Conservation (phyloP, 1,139 yeast genomes). For the Scheffersomyces lignicola region DNA sequence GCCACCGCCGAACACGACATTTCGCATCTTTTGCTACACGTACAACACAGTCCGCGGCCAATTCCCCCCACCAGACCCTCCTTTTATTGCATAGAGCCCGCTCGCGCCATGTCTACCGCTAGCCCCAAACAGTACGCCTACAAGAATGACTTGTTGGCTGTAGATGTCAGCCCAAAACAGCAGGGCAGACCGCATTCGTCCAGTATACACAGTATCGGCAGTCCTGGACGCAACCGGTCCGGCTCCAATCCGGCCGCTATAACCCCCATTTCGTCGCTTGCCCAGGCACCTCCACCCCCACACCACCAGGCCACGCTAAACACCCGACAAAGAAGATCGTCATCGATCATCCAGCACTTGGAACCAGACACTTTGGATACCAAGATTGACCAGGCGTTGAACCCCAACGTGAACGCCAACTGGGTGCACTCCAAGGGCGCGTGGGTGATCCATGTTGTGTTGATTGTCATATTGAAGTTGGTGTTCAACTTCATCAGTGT, state of each 20-base stretch:
- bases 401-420: constrained; percentile 87
- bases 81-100: background rate
- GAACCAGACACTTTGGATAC: constrained; percentile 93
- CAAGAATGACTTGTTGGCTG: background rate
- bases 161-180: constrained; percentile 3
- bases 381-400: constrained; percentile 84
- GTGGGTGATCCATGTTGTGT: constrained; percentile 88
- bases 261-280: constrained; percentile 3
- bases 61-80: too few relatives aligned
- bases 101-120: constrained; percentile 1
- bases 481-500: constrained; percentile 76
- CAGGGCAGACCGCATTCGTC: constrained; percentile 2
- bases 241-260: constrained; percentile 7
- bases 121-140: background rate
- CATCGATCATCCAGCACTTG: constrained; percentile 72
- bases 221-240: constrained; percentile 12
- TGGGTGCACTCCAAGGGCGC: constrained; percentile 98
- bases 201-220: constrained; percentile 5
- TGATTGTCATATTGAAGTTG: constrained; percentile 70
- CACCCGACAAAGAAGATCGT: constrained; percentile 48
- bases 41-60: too few relatives aligned
- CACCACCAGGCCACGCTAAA: constrained; percentile 25
- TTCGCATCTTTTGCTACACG: too few relatives aligned
- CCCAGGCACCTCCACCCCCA: constrained; percentile 27
- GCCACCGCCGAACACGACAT: too few relatives aligned